Evolutionary conservation across 176 grass and related monocot species (phyloP), one percentile per base, ranked within the genome.

Genomic region (Carex pumila): DNA sequence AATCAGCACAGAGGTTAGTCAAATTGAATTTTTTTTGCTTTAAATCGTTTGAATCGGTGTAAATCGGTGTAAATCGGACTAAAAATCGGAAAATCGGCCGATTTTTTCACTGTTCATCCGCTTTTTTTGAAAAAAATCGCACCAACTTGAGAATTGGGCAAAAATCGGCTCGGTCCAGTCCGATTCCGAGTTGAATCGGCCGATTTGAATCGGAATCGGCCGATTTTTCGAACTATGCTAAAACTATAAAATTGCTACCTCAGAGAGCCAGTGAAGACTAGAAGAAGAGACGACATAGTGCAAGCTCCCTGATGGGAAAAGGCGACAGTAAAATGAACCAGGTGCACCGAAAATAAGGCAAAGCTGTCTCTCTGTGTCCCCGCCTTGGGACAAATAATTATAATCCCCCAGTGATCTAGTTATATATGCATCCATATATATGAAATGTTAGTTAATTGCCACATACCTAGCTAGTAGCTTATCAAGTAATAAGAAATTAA

Each of bases 191-290:
- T n/a, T n/a, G n/a, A n/a, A n/a, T n/a, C n/a, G n/a, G n/a, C n/a
- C n/a, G n/a, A n/a, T n/a, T n/a, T n/a, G n/a, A n/a, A n/a, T n/a
- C n/a, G n/a, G n/a, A n/a, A n/a, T n/a, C n/a, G n/a, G n/a, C n/a
- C n/a, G n/a, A n/a, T n/a, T n/a, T n/a, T n/a, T n/a, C n/a, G n/a
- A n/a, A n/a, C 32, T 34, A 34, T 34, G 3, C 61, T 64, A 64
- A 12, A 10, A 31, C 12, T 29, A 65, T 12, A 65, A 31, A 65
- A 31, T 55, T 47, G 66, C 0, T 13, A 90, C 88, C 62, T 61
- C 79, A 29, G 88, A 90, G 21, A 90, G 72, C 88, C 88, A 87
- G 39, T 87, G 85, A 79, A 87, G 88, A 77, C 88, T 72, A 43
- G 68, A 81, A 56, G 88, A 90, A 41, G 88, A 87, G 49, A 61